Percentiles rank a stretch among this genome's conserved stretches.
These are phyloP conservation scores for Tephrocybe sp. DNA, from an alignment of 768 basidiomycete species.

Conservation along the genomic window DNA sequence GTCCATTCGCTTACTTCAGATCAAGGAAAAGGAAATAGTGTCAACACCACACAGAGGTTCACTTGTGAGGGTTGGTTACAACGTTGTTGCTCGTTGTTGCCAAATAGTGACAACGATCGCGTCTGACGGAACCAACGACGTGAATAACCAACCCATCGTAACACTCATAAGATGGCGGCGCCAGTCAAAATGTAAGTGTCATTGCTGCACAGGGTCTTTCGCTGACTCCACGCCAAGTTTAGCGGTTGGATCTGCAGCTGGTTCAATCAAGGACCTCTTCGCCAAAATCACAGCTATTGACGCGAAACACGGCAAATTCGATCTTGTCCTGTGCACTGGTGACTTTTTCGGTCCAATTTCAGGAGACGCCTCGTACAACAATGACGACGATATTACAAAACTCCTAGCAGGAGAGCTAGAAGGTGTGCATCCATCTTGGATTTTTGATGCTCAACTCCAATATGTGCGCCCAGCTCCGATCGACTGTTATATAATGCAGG, in stretches of 20 bases:
- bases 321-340: conserved; percentile 77
- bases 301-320: conserved; percentile 92
- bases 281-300: conserved; percentile 82
- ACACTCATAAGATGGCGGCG: conserved; percentile 20
- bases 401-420: conserved; percentile 68
- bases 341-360: conserved; percentile 73
- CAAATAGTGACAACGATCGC: conserved; percentile 9
- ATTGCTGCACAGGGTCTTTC: background rate
- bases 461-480: conserved; percentile 64
- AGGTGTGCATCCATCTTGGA: conserved; percentile 39
- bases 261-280: conserved; percentile 73
- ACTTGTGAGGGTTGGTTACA: background rate
- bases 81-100: background rate
- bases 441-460: conserved; percentile 9
- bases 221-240: conserved; percentile 37
- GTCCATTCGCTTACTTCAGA: background rate
- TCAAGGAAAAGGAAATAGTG: background rate
- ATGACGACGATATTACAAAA: conserved; percentile 53
- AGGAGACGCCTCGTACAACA: conserved; percentile 27
- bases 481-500: conserved; percentile 93
- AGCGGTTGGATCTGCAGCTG: conserved; percentile 78
- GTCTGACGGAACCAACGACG: background rate
- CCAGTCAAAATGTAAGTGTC: conserved; percentile 37
- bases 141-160: background rate
- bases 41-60: background rate